A percentile compares a stretch with the other conserved stretches of the same genome.
These are phyloP conservation scores for Solanum virginianum DNA, from an alignment of 257 asterid species.

Conservation along the genomic window DNA sequence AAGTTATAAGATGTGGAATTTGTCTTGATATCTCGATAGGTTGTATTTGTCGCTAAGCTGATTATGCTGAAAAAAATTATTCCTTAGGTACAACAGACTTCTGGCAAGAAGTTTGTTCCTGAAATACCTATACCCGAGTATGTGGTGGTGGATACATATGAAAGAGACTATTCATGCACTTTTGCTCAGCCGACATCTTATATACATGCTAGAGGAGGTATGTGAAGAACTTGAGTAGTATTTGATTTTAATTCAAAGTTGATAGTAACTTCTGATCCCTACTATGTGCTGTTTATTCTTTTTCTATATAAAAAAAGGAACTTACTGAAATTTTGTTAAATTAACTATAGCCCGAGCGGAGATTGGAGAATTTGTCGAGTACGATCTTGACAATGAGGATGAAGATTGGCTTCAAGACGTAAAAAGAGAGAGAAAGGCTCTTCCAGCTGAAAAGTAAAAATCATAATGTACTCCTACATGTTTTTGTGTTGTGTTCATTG, in stretches of 20 bases:
- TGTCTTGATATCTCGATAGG: not conserved
- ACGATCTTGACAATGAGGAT: conserved; percentile 97
- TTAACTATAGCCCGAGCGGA: conserved; percentile 77
- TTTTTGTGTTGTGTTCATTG: not conserved
- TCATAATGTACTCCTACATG: not conserved
- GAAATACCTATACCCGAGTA: conserved; percentile 97
- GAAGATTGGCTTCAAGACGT: conserved; percentile 92
- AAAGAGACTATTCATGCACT: conserved; percentile 89
- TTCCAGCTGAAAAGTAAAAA: conserved; percentile 65
- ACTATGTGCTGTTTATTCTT: not conserved
- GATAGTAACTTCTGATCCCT: not conserved
- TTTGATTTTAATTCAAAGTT: not conserved
- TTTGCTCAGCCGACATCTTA: conserved; percentile 86
- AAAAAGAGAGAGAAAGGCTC: conserved; percentile 63
- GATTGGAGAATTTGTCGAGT: conserved; percentile 94
- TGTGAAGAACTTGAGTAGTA: conserved; percentile 8
- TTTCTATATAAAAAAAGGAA: not conserved
- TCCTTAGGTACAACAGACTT: conserved; percentile 52
- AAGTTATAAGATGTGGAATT: not conserved
- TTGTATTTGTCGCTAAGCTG: not conserved
- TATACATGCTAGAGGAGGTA: conserved; percentile 95
- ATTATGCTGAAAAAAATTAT: not conserved
- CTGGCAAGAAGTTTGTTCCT: conserved; percentile 57
- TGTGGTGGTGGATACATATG: conserved; percentile 87
- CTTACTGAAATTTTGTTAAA: not conserved